Evolutionary conservation across 2,329 filamentous ascomycete genomes (phyloP).

Genomic region (Calonectria henricotiae): DNA sequence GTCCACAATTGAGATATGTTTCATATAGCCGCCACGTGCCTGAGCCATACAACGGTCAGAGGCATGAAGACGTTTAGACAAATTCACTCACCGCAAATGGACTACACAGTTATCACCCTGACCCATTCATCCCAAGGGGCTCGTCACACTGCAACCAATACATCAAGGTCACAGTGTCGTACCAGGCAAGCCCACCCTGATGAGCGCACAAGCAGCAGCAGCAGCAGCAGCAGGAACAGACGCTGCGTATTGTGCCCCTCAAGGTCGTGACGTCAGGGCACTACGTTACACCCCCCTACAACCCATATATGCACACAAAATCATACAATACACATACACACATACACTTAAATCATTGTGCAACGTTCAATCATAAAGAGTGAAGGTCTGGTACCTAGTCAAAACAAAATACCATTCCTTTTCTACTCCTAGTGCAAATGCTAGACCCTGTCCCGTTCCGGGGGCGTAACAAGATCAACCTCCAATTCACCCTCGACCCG

Average conservation of each 20-base stretch:
- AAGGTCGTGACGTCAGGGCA: conserved; percentile 30
- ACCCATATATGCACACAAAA: neutral
- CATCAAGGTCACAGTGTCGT: neutral
- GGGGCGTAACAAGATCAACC: conserved; percentile 55
- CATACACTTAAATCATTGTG: conserved; percentile 6
- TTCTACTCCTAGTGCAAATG: conserved; percentile 60
- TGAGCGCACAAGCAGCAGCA: neutral
- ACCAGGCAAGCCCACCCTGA: neutral
- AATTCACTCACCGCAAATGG: neutral
- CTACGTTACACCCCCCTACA: neutral
- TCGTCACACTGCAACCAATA: neutral
- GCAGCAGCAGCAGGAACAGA: no score
- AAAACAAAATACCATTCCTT: conserved; percentile 58
- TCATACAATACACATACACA: conserved; percentile 2
- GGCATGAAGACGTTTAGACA: neutral
- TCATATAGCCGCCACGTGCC: conserved; percentile 24
- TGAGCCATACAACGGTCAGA: conserved; percentile 16
- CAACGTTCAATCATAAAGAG: conserved; percentile 40
- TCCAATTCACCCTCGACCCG: conserved; percentile 49
- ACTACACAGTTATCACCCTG: neutral
- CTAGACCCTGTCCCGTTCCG: conserved; percentile 55
- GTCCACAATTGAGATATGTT: neutral
- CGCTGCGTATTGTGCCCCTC: neutral
- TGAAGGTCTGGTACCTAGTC: conserved; percentile 46
- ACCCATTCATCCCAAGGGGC: neutral